Evolutionary conservation across 1,284 basidiomycete genomes (phyloP).

Genomic region (Pseudozyma sp.): DNA sequence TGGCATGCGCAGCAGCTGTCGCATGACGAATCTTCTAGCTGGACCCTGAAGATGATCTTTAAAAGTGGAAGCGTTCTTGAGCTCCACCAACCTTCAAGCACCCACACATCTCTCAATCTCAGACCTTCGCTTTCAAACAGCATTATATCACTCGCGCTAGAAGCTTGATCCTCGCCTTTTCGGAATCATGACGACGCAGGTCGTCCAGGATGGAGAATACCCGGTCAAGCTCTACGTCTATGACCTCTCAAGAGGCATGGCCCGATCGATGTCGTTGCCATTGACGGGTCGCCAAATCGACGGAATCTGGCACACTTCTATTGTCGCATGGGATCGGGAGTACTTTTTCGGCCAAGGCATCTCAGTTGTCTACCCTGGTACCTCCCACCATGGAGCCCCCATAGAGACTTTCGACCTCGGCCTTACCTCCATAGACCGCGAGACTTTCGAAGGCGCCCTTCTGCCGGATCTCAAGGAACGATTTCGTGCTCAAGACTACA

Average conservation of each 20-base stretch:
- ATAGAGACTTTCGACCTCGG: constrained; percentile 83
- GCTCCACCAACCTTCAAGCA: too few species aligned
- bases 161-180: not conserved
- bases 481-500: constrained; percentile 82
- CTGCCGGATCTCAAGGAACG: constrained; percentile 78
- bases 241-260: constrained; percentile 87
- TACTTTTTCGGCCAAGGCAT: constrained; percentile 91
- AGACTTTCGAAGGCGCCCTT: constrained; percentile 82
- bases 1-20: not conserved
- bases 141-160: not conserved
- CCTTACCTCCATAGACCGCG: constrained; percentile 82
- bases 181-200: constrained; percentile 12
- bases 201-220: constrained; percentile 15
- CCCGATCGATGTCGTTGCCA: constrained; percentile 79
- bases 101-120: too few species aligned
- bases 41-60: not conserved
- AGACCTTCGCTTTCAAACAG: too few species aligned
- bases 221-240: constrained; percentile 81
- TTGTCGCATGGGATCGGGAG: constrained; percentile 86
- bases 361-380: constrained; percentile 71
- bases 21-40: not conserved
- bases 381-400: constrained; percentile 77
- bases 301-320: constrained; percentile 77
- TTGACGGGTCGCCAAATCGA: constrained; percentile 76
- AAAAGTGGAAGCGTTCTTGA: too few species aligned